These are phyloP conservation scores for Ophiosphaerella korrae DNA, from an alignment of 2,329 filamentous ascomycete genomes.

Conservation along the genomic window DNA sequence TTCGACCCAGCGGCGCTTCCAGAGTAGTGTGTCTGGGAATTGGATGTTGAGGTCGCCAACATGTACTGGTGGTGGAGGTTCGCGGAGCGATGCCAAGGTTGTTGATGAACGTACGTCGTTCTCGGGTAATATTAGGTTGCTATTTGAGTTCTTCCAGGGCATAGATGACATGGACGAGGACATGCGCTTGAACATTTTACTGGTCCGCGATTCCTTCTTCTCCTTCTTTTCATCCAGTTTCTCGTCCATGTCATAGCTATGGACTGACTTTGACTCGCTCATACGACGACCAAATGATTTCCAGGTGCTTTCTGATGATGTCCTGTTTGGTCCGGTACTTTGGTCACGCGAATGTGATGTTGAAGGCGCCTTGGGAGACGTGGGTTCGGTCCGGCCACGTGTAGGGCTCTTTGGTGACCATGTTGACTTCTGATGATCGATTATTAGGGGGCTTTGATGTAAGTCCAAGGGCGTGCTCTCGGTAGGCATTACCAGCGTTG, in stretches of 20 bases:
- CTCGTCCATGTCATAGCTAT: constrained; percentile 47
- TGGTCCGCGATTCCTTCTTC: constrained; percentile 62
- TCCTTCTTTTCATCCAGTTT: constrained; percentile 52
- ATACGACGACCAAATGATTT: constrained; percentile 43
- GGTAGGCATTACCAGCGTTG: constrained; percentile 45
- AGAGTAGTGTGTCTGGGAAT: constrained; percentile 92
- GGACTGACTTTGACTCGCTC: constrained; percentile 43
- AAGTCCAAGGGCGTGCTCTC: constrained; percentile 60
- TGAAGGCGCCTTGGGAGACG: constrained; percentile 37
- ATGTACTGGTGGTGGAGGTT: constrained; percentile 64
- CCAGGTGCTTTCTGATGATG: constrained; percentile 50
- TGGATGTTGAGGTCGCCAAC: constrained; percentile 95
- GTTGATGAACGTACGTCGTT: constrained; percentile 34
- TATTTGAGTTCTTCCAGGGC: constrained; percentile 56
- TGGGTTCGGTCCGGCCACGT: constrained; percentile 36
- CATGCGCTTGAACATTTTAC: constrained; percentile 70
- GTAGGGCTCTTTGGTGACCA: constrained; percentile 32
- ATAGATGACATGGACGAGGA: constrained; percentile 61
- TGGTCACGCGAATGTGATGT: constrained; percentile 41
- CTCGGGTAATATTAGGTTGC: constrained; percentile 48
- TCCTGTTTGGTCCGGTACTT: constrained; percentile 36
- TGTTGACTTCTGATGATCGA: constrained; percentile 63
- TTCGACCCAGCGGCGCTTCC: constrained; percentile 90
- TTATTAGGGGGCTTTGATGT: constrained; percentile 62
- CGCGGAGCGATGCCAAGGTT: constrained; percentile 38